A percentile compares a stretch with the other conserved stretches of the same genome.
Evolutionary conservation across 2,329 filamentous ascomycete species (phyloP).

Genomic region (Lanzia echinophila): DNA sequence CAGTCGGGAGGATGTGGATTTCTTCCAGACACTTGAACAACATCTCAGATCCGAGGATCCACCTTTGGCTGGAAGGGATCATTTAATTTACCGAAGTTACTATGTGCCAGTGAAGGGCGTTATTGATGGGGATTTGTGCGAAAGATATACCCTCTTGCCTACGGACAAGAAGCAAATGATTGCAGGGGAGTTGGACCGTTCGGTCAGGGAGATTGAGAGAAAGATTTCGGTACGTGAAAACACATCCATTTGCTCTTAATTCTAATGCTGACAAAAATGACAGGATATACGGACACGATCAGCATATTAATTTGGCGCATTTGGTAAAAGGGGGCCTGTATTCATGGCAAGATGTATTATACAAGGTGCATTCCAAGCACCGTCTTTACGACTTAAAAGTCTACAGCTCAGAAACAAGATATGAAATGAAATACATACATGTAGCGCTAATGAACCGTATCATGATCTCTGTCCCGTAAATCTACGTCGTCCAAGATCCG

Average conservation of each 20-base stretch:
- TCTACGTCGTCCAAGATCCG: constrained; percentile 26
- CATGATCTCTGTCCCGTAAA: constrained; percentile 26
- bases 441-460: not conserved
- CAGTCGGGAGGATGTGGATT: constrained; percentile 88
- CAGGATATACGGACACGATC: constrained; percentile 52
- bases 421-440: constrained; percentile 6
- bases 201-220: constrained; percentile 86
- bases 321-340: not conserved
- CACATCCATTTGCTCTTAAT: not conserved
- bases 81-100: constrained; percentile 91
- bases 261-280: constrained; percentile 17
- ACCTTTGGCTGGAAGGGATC: constrained; percentile 84
- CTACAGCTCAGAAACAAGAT: not conserved
- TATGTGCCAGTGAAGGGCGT: constrained; percentile 95
- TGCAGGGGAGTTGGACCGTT: constrained; percentile 84
- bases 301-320: constrained; percentile 36
- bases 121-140: constrained; percentile 94
- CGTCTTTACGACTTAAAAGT: not conserved
- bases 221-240: constrained; percentile 65
- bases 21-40: constrained; percentile 91
- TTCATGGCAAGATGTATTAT: not conserved
- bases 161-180: constrained; percentile 94
- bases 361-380: not conserved
- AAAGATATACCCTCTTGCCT: constrained; percentile 76
- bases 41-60: constrained; percentile 81